phyloP scores from a whole-genome alignment of 169 alveolate genomes.

The Amoebophrya sp. region DNA sequence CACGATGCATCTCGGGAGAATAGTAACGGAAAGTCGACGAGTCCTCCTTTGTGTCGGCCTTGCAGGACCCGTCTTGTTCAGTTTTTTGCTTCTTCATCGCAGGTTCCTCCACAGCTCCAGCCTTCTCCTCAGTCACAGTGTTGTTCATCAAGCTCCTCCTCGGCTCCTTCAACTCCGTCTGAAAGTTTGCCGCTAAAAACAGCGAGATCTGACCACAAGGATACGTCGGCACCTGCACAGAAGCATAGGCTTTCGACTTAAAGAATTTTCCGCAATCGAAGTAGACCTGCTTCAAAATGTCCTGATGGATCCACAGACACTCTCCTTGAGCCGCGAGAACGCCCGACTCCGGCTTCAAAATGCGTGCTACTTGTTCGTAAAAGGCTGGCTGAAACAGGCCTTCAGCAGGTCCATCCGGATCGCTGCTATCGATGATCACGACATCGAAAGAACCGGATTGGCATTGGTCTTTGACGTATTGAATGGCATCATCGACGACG shows the following conservation, averaged over 20 bases:
- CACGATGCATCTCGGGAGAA: neutral
- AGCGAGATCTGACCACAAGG: neutral
- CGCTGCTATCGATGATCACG: constrained; percentile 59
- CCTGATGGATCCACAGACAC: neutral
- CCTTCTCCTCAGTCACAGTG: neutral
- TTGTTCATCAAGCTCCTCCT: neutral
- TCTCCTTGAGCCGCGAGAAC: constrained; percentile 34
- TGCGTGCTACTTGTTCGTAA: constrained; percentile 55
- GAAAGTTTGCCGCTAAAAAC: neutral
- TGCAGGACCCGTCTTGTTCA: neutral
- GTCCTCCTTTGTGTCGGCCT: neutral
- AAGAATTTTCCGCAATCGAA: too few relatives aligned
- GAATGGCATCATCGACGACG: constrained; percentile 50
- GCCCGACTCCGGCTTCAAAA: too few relatives aligned
- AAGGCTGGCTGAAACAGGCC: constrained; percentile 55
- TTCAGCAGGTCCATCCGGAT: constrained; percentile 61
- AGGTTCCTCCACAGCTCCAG: neutral
- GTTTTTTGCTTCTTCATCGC: neutral
- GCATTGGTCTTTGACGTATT: neutral
- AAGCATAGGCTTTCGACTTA: neutral
- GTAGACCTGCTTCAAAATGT: neutral
- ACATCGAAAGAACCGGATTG: constrained; percentile 54
- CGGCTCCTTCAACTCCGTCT: neutral
- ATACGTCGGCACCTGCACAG: neutral
- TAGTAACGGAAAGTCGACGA: neutral